Percentiles rank a stretch among this genome's conserved stretches.
Conservation (phyloP, 192 early-diverging fungal species). For the Cladochytrium replicatum region DNA sequence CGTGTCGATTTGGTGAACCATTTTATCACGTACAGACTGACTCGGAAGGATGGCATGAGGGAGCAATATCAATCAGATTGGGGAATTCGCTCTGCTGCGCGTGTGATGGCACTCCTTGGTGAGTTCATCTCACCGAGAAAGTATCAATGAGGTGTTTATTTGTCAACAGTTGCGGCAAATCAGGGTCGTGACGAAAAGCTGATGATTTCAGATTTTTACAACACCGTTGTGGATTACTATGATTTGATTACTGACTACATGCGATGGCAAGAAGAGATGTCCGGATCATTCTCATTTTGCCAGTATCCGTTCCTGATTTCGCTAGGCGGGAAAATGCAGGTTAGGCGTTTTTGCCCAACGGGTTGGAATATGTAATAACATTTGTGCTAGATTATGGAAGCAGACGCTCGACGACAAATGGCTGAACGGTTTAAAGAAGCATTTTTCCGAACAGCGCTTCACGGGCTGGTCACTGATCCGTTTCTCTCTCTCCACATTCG, state of each 20-base stretch:
- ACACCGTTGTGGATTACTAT: constrained; percentile 49
- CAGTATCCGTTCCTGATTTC: constrained; percentile 50
- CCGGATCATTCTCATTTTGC: constrained; percentile 40
- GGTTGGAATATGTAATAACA: no score
- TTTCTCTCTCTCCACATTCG: constrained; percentile 41
- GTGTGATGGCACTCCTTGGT: constrained; percentile 84
- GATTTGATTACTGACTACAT: constrained; percentile 32
- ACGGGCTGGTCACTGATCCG: constrained; percentile 35
- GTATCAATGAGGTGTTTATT: no score
- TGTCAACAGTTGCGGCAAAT: constrained; percentile 69
- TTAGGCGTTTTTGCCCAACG: no score
- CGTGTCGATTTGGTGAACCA: constrained; percentile 73
- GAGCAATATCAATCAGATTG: constrained; percentile 74
- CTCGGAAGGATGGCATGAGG: constrained; percentile 41
- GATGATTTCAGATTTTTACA: constrained; percentile 73
- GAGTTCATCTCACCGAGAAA: no score
- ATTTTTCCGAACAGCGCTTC: constrained; percentile 29
- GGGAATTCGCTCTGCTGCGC: constrained; percentile 69
- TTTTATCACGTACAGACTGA: constrained; percentile 72
- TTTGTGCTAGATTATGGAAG: constrained; percentile 28
- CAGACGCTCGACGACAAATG: constrained; percentile 16
- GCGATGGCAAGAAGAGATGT: constrained; percentile 39
- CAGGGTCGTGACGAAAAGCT: constrained; percentile 45
- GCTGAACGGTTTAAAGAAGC: constrained; percentile 27
- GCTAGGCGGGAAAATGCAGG: constrained; percentile 45